phyloP scores from a whole-genome alignment of 768 basidiomycete genomes.

The Hygrophoropsis aurantiaca region DNA sequence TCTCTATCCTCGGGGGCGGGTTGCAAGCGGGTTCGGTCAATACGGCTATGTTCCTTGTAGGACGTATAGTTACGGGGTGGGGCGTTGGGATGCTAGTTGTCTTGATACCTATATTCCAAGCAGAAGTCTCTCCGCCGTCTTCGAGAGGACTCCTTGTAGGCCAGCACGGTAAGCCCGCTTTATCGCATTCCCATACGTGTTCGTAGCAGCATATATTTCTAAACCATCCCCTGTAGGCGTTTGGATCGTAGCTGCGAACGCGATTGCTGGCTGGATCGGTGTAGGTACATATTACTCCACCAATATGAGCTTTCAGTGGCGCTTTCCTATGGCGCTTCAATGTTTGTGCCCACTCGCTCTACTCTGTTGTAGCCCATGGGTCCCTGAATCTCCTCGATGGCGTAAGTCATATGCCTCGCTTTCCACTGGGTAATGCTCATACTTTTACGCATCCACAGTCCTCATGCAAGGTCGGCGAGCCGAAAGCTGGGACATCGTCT shows the following conservation, averaged over 20 bases:
- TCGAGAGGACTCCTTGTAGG: background rate
- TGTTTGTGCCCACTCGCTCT: no score
- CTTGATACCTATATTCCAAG: constrained; percentile 2
- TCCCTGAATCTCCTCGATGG: no score
- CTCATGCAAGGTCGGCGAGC: no score
- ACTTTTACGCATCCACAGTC: no score
- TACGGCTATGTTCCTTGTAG: constrained; percentile 1
- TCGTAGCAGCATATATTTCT: no score
- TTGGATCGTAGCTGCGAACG: background rate
- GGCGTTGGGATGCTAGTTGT: constrained; percentile 3
- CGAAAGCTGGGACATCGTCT: background rate
- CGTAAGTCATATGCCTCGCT: no score
- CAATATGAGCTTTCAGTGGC: no score
- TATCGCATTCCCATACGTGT: no score
- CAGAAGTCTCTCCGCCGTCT: background rate
- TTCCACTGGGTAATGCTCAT: no score
- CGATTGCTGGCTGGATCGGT: background rate
- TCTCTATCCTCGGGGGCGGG: background rate
- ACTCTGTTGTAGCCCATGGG: no score
- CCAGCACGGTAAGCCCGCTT: background rate
- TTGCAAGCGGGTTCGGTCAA: background rate
- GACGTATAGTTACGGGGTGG: constrained; percentile 2
- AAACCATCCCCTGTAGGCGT: background rate
- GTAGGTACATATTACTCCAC: background rate
- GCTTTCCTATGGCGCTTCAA: no score